These are phyloP conservation scores for Parathielavia hyrcaniae DNA, from an alignment of 495 filamentous ascomycete species.

Conservation along the genomic window DNA sequence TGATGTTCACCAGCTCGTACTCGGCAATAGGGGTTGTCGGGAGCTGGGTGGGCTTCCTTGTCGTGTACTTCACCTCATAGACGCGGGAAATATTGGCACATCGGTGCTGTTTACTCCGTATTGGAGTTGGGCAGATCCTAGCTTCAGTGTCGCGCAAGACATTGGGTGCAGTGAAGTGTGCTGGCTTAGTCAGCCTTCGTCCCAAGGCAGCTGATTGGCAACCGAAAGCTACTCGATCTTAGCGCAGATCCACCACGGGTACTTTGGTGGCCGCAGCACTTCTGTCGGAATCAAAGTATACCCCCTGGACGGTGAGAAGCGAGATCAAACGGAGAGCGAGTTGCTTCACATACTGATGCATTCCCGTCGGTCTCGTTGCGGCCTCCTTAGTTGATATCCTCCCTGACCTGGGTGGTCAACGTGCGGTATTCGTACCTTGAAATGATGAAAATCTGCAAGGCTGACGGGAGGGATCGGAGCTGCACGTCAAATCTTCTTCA, in stretches of 20 bases:
- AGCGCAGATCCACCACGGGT: neutral
- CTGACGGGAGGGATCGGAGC: neutral
- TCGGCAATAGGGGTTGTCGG: slow-evolving; percentile 91
- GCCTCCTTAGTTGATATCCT: neutral
- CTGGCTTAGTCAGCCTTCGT: neutral
- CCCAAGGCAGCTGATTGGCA: neutral
- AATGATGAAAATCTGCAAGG: neutral
- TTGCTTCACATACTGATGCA: no score
- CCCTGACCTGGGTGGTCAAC: no score
- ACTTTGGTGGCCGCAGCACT: no score
- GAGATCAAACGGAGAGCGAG: no score
- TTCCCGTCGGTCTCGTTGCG: neutral
- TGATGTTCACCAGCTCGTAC: slow-evolving; percentile 97
- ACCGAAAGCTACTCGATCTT: no score
- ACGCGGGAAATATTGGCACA: neutral
- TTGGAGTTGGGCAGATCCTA: no score
- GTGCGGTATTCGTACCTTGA: no score
- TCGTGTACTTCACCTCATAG: slow-evolving; percentile 79
- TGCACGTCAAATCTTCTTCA: slow-evolving; percentile 8
- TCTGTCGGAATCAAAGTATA: no score
- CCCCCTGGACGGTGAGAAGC: no score
- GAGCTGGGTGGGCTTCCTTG: slow-evolving; percentile 93
- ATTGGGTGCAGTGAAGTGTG: neutral
- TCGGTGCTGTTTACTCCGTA: no score
- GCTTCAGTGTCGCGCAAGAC: no score